Evolutionary conservation across 805 yeast genomes (phyloP), one percentile per base, ranked within the genome.

Genomic region (Ogataea dorogensis): DNA sequence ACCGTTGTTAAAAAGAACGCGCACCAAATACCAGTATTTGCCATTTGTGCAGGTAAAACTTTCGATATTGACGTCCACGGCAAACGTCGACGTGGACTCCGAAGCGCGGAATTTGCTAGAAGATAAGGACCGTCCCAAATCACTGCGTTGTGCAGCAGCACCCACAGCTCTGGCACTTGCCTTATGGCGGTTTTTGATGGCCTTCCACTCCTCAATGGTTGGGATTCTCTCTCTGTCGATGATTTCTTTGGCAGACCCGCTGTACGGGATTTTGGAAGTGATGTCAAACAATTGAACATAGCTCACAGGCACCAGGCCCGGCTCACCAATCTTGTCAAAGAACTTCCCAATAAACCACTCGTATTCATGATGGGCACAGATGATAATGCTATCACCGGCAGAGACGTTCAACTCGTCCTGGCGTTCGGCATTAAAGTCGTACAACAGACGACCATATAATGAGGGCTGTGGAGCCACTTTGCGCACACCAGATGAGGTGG

Each of bases 331-430:
- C 36, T 97, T 70, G 42, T 91, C 94, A 27, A 93, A 85, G 10
- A 96, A 96, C 59, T 93, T 93, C 5, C 97, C 98, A 42, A 93
- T 93, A 51, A 88, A 89, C 99, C 99, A 93, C 64, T 94, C 99
- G 47, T 71, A 84, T 38, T 87, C 88, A 56, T 91, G 95, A 61
- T 91, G 97, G 2, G 99, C 99, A 63, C 96, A 91, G 9, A 94
- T 78, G 19, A 89, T 85, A 44, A 93, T 73, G 51, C 85, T 82
- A 52, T 93, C 99, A 24, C 97, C 97, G 1, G 85, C 85, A 18
- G 61, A 55, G 3, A 91, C 86, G 45, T 82, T 81, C 46, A 93
- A 71, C 62, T 93, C 99, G 64, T 94, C 98, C 5, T 71, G 70
- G 34, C 79, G 59, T 50, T 84, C 88, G 5, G 98, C 97, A 43